These are phyloP conservation scores for Saturnispora diversa DNA, from an alignment of 805 yeast species.

Conservation along the genomic window DNA sequence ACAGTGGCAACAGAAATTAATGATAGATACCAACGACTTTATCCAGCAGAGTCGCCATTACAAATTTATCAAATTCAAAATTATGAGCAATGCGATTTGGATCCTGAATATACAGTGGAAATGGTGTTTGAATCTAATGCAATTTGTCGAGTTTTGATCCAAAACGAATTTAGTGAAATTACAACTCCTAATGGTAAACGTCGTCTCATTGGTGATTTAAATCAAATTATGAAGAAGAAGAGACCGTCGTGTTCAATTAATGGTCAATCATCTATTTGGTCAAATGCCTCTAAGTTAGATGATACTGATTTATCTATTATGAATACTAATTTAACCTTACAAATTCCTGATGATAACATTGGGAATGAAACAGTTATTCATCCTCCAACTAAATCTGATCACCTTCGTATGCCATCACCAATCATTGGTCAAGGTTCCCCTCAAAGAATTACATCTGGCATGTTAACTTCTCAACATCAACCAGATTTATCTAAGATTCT, in stretches of 20 bases:
- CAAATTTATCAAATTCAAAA: slow-evolving; percentile 61
- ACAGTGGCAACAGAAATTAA: slow-evolving; percentile 47
- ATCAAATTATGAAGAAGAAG: slow-evolving; percentile 26
- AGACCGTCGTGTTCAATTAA: slow-evolving; percentile 19
- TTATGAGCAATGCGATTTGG: slow-evolving; percentile 60
- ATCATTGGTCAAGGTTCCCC: slow-evolving; percentile 30
- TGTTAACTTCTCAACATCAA: slow-evolving; percentile 24
- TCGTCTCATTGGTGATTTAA: slow-evolving; percentile 21
- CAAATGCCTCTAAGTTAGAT: slow-evolving; percentile 8
- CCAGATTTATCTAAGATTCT: slow-evolving; percentile 30
- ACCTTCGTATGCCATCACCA: slow-evolving; percentile 25
- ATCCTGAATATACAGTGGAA: slow-evolving; percentile 61
- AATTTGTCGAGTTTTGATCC: slow-evolving; percentile 39
- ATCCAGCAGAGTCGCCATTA: slow-evolving; percentile 53
- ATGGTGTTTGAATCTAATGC: slow-evolving; percentile 53
- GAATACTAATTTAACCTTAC: slow-evolving; percentile 11
- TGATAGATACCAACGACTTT: slow-evolving; percentile 50
- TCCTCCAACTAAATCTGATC: slow-evolving; percentile 21
- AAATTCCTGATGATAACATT: slow-evolving; percentile 11
- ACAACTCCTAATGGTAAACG: slow-evolving; percentile 18
- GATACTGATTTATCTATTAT: slow-evolving; percentile 9
- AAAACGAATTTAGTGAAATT: slow-evolving; percentile 29
- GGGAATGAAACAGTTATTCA: slow-evolving; percentile 15
- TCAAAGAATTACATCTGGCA: slow-evolving; percentile 32
- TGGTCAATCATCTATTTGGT: slow-evolving; percentile 20